Conservation (phyloP, 768 basidiomycete genomes). For the Exsudoporus frostii region DNA sequence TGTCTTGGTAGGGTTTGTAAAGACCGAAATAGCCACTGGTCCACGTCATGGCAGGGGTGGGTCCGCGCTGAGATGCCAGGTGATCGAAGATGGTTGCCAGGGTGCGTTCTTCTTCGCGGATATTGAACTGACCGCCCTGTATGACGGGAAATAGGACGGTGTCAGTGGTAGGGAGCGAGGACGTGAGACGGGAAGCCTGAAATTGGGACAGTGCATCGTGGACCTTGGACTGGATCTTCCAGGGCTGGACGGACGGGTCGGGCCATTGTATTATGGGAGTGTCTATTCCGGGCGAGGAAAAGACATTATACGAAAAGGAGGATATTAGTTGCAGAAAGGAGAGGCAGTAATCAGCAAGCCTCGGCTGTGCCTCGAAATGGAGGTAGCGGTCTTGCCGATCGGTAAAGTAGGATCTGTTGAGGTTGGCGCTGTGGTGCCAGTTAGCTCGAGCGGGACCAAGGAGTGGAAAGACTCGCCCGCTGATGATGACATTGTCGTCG, state of each 20-base stretch:
- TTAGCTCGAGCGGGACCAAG: constrained; percentile 1
- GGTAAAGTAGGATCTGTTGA: constrained; percentile 90
- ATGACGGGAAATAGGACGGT: constrained; percentile 77
- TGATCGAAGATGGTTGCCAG: constrained; percentile 58
- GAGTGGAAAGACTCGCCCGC: constrained; percentile 58
- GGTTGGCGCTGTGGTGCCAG: constrained; percentile 67
- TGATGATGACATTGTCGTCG: constrained; percentile 90
- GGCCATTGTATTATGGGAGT: constrained; percentile 66
- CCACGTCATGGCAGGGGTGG: constrained; percentile 62
- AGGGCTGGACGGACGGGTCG: constrained; percentile 60
- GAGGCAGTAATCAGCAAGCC: constrained; percentile 78
- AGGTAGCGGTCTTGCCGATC: constrained; percentile 95
- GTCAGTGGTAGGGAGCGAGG: constrained; percentile 18
- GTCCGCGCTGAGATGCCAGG: constrained; percentile 26
- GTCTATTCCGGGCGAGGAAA: constrained; percentile 34
- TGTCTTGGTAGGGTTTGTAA: constrained; percentile 72
- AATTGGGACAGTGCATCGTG: constrained; percentile 53
- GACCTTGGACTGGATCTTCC: constrained; percentile 62
- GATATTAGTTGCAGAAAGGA: constrained; percentile 69
- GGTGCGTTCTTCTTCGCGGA: constrained; percentile 79
- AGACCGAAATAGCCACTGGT: constrained; percentile 97
- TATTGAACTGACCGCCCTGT: constrained; percentile 83
- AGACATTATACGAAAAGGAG: constrained; percentile 62
- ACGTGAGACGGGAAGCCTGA: constrained; percentile 43
- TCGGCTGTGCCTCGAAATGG: constrained; percentile 57